A percentile compares a stretch with the other conserved stretches of the same genome.
Evolutionary conservation across 495 filamentous ascomycete genomes (phyloP).

Genomic region (Aspergillus indologenus): DNA sequence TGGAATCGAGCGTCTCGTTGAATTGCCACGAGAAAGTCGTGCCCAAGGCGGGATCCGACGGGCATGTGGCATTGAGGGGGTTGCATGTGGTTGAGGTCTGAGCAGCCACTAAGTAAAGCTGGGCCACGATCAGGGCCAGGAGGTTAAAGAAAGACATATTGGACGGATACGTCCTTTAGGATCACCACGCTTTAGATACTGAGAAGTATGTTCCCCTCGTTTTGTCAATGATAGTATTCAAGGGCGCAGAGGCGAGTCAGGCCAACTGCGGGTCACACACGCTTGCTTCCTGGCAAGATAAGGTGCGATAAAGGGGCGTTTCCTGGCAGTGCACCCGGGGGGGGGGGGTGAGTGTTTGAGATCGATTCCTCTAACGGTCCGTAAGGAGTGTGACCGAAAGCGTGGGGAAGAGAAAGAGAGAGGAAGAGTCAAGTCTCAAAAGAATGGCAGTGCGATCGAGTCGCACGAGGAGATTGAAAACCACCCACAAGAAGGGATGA

Average conservation of each 20-base stretch:
- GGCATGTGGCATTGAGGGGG: slow-evolving; percentile 60
- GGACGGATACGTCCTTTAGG: slow-evolving; percentile 7
- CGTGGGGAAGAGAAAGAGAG: neutral
- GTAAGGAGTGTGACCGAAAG: slow-evolving; percentile 14
- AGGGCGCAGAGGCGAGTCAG: slow-evolving; percentile 5
- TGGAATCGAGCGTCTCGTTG: slow-evolving; percentile 49
- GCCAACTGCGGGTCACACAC: slow-evolving; percentile 6
- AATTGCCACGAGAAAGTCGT: slow-evolving; percentile 60
- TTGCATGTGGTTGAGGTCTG: slow-evolving; percentile 62
- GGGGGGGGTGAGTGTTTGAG: slow-evolving; percentile 23
- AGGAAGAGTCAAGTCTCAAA: slow-evolving; percentile 17
- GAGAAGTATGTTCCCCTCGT: neutral
- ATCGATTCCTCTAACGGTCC: neutral
- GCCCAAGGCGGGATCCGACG: slow-evolving; percentile 65
- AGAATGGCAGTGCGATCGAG: slow-evolving; percentile 35
- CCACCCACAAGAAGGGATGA: slow-evolving; percentile 16
- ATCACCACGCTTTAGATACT: slow-evolving; percentile 11
- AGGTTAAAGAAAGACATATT: slow-evolving; percentile 28
- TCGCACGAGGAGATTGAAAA: slow-evolving; percentile 27
- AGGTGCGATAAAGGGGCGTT: slow-evolving; percentile 15
- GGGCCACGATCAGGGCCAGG: slow-evolving; percentile 26
- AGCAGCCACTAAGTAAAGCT: slow-evolving; percentile 29
- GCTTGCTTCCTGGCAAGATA: slow-evolving; percentile 11
- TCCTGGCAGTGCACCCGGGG: slow-evolving; percentile 4
- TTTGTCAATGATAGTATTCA: neutral